Percentiles rank a stretch among this genome's conserved stretches.
phyloP scores from a whole-genome alignment of 495 filamentous ascomycete genomes.

The Cudoniella acicularis region DNA sequence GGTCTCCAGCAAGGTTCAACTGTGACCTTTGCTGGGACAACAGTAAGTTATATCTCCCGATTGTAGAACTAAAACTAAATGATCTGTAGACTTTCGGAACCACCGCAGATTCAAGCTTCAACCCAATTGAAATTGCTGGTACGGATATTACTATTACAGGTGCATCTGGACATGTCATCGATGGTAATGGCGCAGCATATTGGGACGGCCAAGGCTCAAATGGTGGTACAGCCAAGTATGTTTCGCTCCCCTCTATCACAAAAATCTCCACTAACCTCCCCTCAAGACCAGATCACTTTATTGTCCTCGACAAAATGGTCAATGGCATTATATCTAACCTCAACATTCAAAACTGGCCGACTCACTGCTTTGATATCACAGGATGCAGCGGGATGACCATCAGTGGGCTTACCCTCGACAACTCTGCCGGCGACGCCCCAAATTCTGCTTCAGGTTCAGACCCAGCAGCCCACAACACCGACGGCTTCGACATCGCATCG shows the following conservation, averaged over 20 bases:
- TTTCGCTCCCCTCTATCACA: conserved; percentile 44
- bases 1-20: conserved; percentile 38
- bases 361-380: conserved; percentile 59
- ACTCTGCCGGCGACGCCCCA: conserved; percentile 50
- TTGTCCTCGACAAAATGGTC: conserved; percentile 36
- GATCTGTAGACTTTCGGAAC: conserved; percentile 37
- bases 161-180: conserved; percentile 37
- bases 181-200: conserved; percentile 44
- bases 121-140: conserved; percentile 43
- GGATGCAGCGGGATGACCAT: conserved; percentile 44
- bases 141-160: conserved; percentile 43
- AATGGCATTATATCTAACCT: conserved; percentile 36
- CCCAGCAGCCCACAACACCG: conserved; percentile 56
- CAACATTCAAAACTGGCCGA: conserved; percentile 52
- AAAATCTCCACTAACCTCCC: conserved; percentile 37
- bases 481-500: conserved; percentile 57
- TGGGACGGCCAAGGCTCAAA: conserved; percentile 51
- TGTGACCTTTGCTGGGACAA: conserved; percentile 46
- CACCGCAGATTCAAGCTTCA: conserved; percentile 38
- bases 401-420: conserved; percentile 54
- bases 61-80: background rate
- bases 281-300: conserved; percentile 47
- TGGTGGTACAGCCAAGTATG: conserved; percentile 45
- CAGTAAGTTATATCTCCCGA: conserved; percentile 31
- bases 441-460: conserved; percentile 31